These are phyloP conservation scores for Fomitopsis betulina DNA, from an alignment of 1,284 basidiomycete genomes.

Conservation along the genomic window DNA sequence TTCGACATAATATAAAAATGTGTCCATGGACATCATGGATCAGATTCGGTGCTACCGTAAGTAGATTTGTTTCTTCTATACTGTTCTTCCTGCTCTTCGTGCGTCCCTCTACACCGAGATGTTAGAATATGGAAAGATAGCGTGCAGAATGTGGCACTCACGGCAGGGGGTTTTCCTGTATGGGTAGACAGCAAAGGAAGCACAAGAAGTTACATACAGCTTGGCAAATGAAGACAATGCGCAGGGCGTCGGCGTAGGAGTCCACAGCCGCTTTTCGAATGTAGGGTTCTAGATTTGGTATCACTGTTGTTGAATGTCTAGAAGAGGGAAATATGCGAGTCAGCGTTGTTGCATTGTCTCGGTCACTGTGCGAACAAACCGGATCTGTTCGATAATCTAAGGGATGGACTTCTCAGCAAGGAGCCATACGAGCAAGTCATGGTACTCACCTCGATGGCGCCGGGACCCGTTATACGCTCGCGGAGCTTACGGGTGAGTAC, in stretches of 20 bases:
- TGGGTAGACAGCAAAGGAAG: constrained; percentile 63
- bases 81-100: constrained; percentile 55
- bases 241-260: constrained; percentile 82
- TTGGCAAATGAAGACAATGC: constrained; percentile 82
- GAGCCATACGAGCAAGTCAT: background rate
- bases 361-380: constrained; percentile 34
- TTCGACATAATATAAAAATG: background rate
- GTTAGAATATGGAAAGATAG: constrained; percentile 4
- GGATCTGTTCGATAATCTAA: constrained; percentile 67
- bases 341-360: background rate
- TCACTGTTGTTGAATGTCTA: constrained; percentile 80
- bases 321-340: background rate
- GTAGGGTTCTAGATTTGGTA: constrained; percentile 63
- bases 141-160: constrained; percentile 33
- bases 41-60: constrained; percentile 14
- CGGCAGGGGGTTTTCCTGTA: constrained; percentile 73
- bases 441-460: constrained; percentile 55
- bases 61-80: constrained; percentile 35
- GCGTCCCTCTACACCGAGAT: constrained; percentile 44
- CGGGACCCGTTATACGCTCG: constrained; percentile 69
- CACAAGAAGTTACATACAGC: constrained; percentile 58
- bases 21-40: constrained; percentile 10
- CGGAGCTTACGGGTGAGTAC: constrained; percentile 67
- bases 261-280: constrained; percentile 68
- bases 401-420: background rate